Evolutionary conservation across 2,329 filamentous ascomycete species (phyloP), one percentile per base, ranked within the genome.

Genomic region (Aureobasidium zeae): DNA sequence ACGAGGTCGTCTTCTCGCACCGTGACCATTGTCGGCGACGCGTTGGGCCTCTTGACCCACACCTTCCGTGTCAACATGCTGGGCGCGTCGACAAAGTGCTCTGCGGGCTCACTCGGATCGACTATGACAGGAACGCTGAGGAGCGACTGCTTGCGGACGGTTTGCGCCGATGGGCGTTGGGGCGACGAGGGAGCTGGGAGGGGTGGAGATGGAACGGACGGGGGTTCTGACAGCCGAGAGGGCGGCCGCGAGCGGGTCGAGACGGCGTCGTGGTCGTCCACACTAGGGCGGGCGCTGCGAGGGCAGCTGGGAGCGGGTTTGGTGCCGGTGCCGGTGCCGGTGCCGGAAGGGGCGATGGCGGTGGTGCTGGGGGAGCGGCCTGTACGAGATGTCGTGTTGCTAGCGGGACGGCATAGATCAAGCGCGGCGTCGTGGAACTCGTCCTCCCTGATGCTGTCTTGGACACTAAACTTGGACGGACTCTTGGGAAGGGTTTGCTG

Each of bases 1-100:
- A 96, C 88, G 54, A 96, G 68, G 58, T 94, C 87, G 55, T 93
- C 86, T 56, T 94, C 84, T 53, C 78, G 74, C 55, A 94, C 83
- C 48, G 82, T 79, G 44, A 98, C 82, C 56, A 91, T 72, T 11
- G 91, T 98, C 28, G 89, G 79, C 45, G 89, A 95, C 47, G 81
- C 84, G 51, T 81, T 76, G 15, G 84, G 83, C 56, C 89, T 76
- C 69, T 83, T 91, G 59, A 96, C 89, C 91, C 91, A 98, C 55
- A 96, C 80, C 71, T 94, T 95, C 60, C 86, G 76, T 46, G 73
- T 77, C 52, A 76, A 66, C 76, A 80, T 80, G 48, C 60, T 67
- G 11, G 32, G 17, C 9, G 29, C 30, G 17, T 25, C 32, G 26
- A 28, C 38, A 24, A 43, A 47, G 37, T 47, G 37, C 37, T 42